Conservation (phyloP, 2,329 filamentous ascomycete genomes). For the Hansfordia pulvinata region DNA sequence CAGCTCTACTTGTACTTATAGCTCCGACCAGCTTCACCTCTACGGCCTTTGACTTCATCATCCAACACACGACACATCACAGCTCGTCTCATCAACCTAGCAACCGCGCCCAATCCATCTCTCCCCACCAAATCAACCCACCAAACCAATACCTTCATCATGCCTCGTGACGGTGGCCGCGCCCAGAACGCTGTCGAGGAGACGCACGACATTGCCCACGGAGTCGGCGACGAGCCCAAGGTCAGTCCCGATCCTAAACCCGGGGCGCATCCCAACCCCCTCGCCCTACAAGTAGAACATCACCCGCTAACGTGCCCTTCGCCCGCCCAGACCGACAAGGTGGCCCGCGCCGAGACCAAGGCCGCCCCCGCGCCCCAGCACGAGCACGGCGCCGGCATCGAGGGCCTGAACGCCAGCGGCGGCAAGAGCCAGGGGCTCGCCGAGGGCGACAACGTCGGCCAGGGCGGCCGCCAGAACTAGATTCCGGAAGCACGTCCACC, state of each 20-base stretch:
- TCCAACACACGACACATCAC: too few species aligned
- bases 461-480: constrained; percentile 18
- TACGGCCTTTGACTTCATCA: too few species aligned
- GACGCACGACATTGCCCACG: not conserved
- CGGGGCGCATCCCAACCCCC: too few species aligned
- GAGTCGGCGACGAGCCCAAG: not conserved
- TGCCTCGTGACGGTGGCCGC: constrained; percentile 1
- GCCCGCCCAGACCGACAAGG: constrained; percentile 14
- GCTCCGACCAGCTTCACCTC: too few species aligned
- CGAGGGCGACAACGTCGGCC: constrained; percentile 23
- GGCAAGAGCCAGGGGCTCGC: constrained; percentile 28
- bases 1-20: too few species aligned
- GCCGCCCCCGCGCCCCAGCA: constrained; percentile 31
- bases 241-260: not conserved
- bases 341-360: constrained; percentile 34
- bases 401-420: constrained; percentile 25
- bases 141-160: too few species aligned
- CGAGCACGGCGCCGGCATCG: constrained; percentile 27
- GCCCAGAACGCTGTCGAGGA: constrained; percentile 1
- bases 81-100: too few species aligned
- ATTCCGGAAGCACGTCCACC: too few species aligned
- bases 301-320: not conserved
- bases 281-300: not conserved
- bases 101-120: too few species aligned
- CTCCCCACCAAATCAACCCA: too few species aligned